These are phyloP conservation scores for Chrysoporthe cubensis DNA, from an alignment of 2,329 filamentous ascomycete genomes.

Conservation along the genomic window DNA sequence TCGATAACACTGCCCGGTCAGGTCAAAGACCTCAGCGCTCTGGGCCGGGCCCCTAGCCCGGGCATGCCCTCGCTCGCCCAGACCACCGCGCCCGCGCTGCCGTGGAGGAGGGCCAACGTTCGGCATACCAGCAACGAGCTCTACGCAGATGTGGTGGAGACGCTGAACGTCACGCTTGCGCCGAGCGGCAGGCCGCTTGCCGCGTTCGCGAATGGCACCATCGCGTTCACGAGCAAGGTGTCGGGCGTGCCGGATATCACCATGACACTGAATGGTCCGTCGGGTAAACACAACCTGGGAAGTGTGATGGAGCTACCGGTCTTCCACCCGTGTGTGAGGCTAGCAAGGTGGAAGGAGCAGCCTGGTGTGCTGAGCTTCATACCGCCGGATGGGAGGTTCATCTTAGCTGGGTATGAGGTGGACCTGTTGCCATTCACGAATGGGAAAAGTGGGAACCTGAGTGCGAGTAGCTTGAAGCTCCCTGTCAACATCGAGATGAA, in stretches of 20 bases:
- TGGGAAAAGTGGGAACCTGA: constrained; percentile 58
- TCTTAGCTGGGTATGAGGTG: constrained; percentile 92
- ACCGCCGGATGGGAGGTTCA: constrained; percentile 91
- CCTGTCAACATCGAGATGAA: constrained; percentile 83
- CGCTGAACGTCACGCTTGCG: constrained; percentile 82
- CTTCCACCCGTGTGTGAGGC: constrained; percentile 92
- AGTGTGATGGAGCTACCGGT: constrained; percentile 84
- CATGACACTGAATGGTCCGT: constrained; percentile 77
- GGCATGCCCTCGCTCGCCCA: constrained; percentile 20
- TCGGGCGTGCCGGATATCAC: constrained; percentile 92
- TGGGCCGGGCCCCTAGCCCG: constrained; percentile 23
- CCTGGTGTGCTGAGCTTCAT: constrained; percentile 95
- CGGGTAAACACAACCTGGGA: constrained; percentile 75
- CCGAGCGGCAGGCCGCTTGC: constrained; percentile 87
- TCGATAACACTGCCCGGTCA: constrained; percentile 79
- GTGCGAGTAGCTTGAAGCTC: constrained; percentile 71
- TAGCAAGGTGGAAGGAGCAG: constrained; percentile 86
- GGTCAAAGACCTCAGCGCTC: constrained; percentile 26
- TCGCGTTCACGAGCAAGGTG: constrained; percentile 93
- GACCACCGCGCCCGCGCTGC: constrained; percentile 61
- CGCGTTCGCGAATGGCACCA: constrained; percentile 87
- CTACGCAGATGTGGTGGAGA: constrained; percentile 95
- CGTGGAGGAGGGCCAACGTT: constrained; percentile 91
- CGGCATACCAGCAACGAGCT: constrained; percentile 96
- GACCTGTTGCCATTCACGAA: constrained; percentile 78